Evolutionary conservation across 176 grass and related monocot species (phyloP).

Genomic region (Bromus sterilis): DNA sequence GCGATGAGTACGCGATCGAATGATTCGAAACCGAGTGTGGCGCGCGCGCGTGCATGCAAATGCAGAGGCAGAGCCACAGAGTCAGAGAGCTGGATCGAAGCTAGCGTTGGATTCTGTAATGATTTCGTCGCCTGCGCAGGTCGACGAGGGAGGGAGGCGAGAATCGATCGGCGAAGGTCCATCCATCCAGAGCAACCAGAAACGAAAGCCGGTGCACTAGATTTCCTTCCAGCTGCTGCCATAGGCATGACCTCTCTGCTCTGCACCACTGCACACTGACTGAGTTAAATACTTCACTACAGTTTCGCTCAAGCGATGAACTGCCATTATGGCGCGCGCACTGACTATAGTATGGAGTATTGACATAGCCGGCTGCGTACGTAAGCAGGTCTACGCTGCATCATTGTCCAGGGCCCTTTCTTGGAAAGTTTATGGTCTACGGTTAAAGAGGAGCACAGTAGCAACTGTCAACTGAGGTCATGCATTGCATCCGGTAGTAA

Average conservation of each 20-base stretch:
- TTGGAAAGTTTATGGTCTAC: constrained; percentile 22
- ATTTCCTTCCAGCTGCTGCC: constrained; percentile 17
- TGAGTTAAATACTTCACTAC: neutral
- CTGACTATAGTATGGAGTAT: neutral
- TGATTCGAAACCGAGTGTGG: neutral
- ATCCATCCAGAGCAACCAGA: neutral
- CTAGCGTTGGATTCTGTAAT: constrained; percentile 26
- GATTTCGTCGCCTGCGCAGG: neutral
- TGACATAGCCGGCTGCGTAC: neutral
- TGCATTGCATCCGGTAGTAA: neutral
- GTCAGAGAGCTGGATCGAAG: neutral
- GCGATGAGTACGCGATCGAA: constrained; percentile 38
- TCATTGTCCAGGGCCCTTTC: constrained; percentile 26
- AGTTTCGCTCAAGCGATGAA: constrained; percentile 2
- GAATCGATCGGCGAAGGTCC: neutral
- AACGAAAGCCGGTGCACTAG: neutral
- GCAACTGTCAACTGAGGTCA: neutral
- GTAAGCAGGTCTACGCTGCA: neutral
- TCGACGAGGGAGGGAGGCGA: neutral
- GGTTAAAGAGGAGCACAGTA: neutral
- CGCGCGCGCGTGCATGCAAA: neutral
- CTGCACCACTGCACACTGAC: neutral
- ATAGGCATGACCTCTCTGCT: constrained; percentile 19
- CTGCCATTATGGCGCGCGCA: neutral
- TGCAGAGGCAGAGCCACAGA: no score